phyloP scores from a whole-genome alignment of 768 basidiomycete genomes.

The Mycena kentingensis region DNA sequence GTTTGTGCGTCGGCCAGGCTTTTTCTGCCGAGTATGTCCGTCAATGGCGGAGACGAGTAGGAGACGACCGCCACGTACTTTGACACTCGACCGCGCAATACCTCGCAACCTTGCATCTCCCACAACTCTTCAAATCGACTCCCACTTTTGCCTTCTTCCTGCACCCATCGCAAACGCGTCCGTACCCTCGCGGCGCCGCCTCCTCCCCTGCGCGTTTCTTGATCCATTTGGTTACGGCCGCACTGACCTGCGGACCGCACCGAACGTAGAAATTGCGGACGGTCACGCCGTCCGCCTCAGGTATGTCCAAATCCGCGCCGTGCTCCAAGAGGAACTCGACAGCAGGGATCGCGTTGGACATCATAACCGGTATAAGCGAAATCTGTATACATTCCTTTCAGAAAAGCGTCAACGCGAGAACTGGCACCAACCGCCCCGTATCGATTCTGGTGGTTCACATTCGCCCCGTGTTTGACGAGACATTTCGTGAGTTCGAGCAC shows the following conservation, averaged over 20 bases:
- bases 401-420: background rate
- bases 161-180: slow-evolving; percentile 41
- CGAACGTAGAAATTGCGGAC: background rate
- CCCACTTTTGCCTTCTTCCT: slow-evolving; percentile 31
- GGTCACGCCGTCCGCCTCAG: slow-evolving; percentile 29
- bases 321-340: slow-evolving; percentile 50
- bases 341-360: slow-evolving; percentile 24
- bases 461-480: slow-evolving; percentile 48
- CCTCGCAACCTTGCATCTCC: slow-evolving; percentile 43
- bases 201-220: slow-evolving; percentile 45
- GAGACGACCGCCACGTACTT: slow-evolving; percentile 34
- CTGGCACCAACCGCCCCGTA: slow-evolving; percentile 43
- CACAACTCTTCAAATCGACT: slow-evolving; percentile 41
- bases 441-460: slow-evolving; percentile 50
- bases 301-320: slow-evolving; percentile 45
- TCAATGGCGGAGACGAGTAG: background rate
- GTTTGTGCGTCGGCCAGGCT: slow-evolving; percentile 52
- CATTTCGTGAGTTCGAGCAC: slow-evolving; percentile 36
- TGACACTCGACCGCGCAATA: slow-evolving; percentile 60
- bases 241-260: background rate
- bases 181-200: slow-evolving; percentile 40
- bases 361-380: background rate
- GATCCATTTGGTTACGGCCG: slow-evolving; percentile 20
- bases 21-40: slow-evolving; percentile 32
- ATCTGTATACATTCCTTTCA: background rate